These are phyloP conservation scores for Kazachstania kunashirensis DNA, from an alignment of 805 yeast species.

Conservation along the genomic window DNA sequence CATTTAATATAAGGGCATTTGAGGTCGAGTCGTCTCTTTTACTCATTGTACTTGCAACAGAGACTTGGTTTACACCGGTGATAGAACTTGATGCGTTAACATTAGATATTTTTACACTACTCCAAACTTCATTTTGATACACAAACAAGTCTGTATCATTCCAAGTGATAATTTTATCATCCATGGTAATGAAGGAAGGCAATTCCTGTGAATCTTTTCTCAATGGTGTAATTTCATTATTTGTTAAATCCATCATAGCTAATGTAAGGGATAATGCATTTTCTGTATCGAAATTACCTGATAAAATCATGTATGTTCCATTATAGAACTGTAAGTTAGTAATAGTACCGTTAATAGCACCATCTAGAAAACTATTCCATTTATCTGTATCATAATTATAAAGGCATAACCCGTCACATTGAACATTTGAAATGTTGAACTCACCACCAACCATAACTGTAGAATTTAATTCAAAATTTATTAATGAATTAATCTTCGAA, in stretches of 20 bases:
- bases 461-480: slow-evolving; percentile 33
- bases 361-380: slow-evolving; percentile 38
- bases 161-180: slow-evolving; percentile 15
- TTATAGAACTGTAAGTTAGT: slow-evolving; percentile 43
- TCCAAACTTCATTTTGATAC: slow-evolving; percentile 9
- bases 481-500: slow-evolving; percentile 35
- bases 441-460: slow-evolving; percentile 59
- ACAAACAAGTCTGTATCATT: slow-evolving; percentile 11
- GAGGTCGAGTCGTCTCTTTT: slow-evolving; percentile 1
- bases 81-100: slow-evolving; percentile 5
- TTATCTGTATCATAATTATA: slow-evolving; percentile 45
- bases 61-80: not conserved
- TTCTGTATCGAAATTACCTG: slow-evolving; percentile 45
- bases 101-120: slow-evolving; percentile 4
- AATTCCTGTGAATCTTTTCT: slow-evolving; percentile 5
- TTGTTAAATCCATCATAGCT: slow-evolving; percentile 26
- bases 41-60: not conserved
- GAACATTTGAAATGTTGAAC: slow-evolving; percentile 48
- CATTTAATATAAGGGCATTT: slow-evolving; percentile 28
- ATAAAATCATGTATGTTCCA: slow-evolving; percentile 32
- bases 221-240: slow-evolving; percentile 8
- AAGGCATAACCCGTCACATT: slow-evolving; percentile 58
- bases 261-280: slow-evolving; percentile 35
- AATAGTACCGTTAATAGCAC: slow-evolving; percentile 41
- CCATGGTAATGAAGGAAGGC: slow-evolving; percentile 13